Base-by-base conservation (phyloP, 257 asterid genomes). In the Solanum etuberosum region DNA sequence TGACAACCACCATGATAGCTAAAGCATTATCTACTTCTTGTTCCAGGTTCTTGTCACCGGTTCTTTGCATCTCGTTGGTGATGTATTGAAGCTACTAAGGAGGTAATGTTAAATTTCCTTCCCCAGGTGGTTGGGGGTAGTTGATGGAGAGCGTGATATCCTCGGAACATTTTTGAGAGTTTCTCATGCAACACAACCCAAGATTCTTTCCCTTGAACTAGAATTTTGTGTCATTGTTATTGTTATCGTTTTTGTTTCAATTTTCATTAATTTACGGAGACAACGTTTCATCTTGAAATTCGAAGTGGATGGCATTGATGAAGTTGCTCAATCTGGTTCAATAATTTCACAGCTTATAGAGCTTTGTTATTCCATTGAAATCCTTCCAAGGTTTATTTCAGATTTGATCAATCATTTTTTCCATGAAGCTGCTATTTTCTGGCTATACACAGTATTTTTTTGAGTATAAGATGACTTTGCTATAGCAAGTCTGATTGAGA, bases 31-130 rank as follows among this genome's bases (percentile, higher is more conserved):
- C 6, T 80, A 46, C 67, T 80, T 46, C 54, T 86, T 25, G 65
- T 38, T 89, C 9, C 89, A 95, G 99, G 99, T 96, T 91, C 98
- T 96, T 82, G 99, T 95, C 77, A 95, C 98, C n/a, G 99, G 98
- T 27, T 96, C 98, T 6, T 86, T 96, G 87, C 99, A 96, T 91
- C 91, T 96, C 78, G 99, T 96, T 57, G 98, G 99, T 81, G 99
- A 96, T 80, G 99, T 95, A 57, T 68, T 96, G 57, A 96, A 93
- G 91, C 91, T 96, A 40, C 92, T 96, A 20, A 87, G 91, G 85
- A 92, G 94, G 88, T 95, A 90, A 95, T 72, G 14, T 20, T 29
- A 42, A 23, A 77, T 77, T 77, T 42, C 83, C 83, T 42, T 9
- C 37, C 8, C 8, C 61, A 42, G 5, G 61, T 42, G 37, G 37